Evolutionary conservation across 2,329 filamentous ascomycete genomes (phyloP), one percentile per base, ranked within the genome.

Genomic region (Biscogniauxia sp.): DNA sequence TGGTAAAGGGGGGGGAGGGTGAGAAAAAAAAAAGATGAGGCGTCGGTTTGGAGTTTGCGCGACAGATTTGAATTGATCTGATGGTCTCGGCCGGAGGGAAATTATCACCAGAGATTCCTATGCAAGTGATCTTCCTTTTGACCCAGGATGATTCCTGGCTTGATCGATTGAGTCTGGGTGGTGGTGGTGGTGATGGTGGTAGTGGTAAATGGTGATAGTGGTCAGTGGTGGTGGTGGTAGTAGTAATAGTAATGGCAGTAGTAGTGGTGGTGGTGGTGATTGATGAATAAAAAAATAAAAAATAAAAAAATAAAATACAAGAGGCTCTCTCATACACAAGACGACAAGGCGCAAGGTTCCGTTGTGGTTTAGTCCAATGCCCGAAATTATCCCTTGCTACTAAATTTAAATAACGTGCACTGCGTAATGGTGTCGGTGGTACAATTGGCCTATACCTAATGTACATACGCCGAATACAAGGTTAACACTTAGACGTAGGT

Each of bases 331-430:
- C 11, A 32, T 32, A 32, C 28, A 7, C 28, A 32, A 7, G 28
- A 13, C 11, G 28, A 32, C 28, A 32, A 32, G 28, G 28, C 28
- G 28, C 28, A 32, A 32, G 28, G 28, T 32, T 32, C 28, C 28
- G 26, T 32, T 32, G 11, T 32, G 6, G 28, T 55, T 32, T 61
- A 25, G 23, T 51, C 17, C 32, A 41, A 53, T 28, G 20, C 32
- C 61, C 52, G 60, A 63, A 64, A 64, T 64, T 65, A 63, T 60
- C 60, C 28, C 74, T 73, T 37, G 28, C 28, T 32, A 32, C 28
- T 32, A 32, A 32, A 32, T 32, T 32, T 32, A 32, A 32, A 32
- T 32, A 32, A 32, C 28, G 7, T 32, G 28, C 11, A 54, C 57
- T 23, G 50, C 56, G 55, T 61, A 63, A 61, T 51, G 54, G 51